phyloP scores from a whole-genome alignment of 495 filamentous ascomycete genomes.

The Podospora tetraspora region DNA sequence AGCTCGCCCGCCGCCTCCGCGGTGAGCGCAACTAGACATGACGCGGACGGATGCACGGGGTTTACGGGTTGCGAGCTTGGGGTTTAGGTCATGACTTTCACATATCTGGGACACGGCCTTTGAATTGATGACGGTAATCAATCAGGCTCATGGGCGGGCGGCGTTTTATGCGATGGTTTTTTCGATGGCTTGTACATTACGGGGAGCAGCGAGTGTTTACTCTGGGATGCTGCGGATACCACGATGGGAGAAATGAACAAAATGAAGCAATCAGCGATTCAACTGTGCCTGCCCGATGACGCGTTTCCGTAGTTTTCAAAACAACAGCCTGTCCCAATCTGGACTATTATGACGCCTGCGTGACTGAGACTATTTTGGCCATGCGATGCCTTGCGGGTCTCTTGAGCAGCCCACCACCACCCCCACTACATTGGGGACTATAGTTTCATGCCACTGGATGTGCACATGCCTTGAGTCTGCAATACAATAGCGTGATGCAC shows the following conservation, averaged over 20 bases:
- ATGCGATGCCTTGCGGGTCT: background rate
- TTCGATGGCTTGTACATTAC: conserved; percentile 37
- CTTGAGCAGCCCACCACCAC: background rate
- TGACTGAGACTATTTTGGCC: background rate
- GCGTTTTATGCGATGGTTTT: conserved; percentile 39
- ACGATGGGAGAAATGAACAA: conserved; percentile 7
- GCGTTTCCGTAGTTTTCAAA: background rate
- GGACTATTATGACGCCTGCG: background rate
- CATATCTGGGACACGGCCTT: conserved; percentile 17
- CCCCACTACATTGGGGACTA: too few species aligned
- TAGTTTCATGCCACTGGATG: background rate
- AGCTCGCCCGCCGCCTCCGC: conserved; percentile 92
- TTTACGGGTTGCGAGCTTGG: conserved; percentile 16
- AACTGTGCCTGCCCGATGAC: background rate
- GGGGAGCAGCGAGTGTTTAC: conserved; percentile 12
- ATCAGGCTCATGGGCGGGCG: conserved; percentile 25
- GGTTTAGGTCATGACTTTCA: conserved; percentile 33
- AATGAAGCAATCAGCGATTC: background rate
- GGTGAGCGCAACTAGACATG: conserved; percentile 70
- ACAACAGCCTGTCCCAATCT: background rate
- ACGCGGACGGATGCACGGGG: conserved; percentile 13
- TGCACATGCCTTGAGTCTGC: background rate
- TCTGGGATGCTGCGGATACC: conserved; percentile 10
- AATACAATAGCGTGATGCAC: background rate
- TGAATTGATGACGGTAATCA: conserved; percentile 26